These are phyloP conservation scores for Onygenales sp. DNA, from an alignment of 2,329 filamentous ascomycete genomes.

Conservation along the genomic window DNA sequence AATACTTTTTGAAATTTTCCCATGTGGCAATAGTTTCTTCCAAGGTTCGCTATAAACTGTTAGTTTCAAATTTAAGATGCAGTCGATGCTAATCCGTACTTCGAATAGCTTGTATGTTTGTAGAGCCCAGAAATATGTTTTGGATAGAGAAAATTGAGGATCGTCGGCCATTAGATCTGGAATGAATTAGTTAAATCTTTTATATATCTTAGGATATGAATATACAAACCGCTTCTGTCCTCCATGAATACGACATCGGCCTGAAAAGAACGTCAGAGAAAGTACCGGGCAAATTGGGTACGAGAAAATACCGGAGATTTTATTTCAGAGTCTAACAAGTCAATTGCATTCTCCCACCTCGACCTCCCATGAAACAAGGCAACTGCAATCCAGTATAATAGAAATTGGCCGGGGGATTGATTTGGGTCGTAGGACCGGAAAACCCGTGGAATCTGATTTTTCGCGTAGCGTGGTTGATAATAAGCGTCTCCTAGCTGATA, in stretches of 20 bases:
- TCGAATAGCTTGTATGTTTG: slow-evolving; percentile 8
- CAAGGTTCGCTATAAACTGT: not conserved
- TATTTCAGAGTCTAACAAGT: slow-evolving; percentile 4
- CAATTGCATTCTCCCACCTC: slow-evolving; percentile 7
- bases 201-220: not conserved
- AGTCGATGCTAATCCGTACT: not conserved
- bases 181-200: not conserved
- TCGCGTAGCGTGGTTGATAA: slow-evolving; percentile 4
- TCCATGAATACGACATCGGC: slow-evolving; percentile 5
- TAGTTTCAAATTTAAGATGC: not conserved
- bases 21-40: slow-evolving; percentile 6
- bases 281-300: not conserved
- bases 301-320: slow-evolving; percentile 3
- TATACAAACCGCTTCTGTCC: slow-evolving; percentile 4
- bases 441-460: not conserved
- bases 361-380: slow-evolving; percentile 4
- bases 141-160: slow-evolving; percentile 7
- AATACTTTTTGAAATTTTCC: slow-evolving; percentile 5
- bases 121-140: slow-evolving; percentile 9
- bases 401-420: slow-evolving; percentile 3
- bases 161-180: slow-evolving; percentile 6
- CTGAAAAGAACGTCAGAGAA: slow-evolving; percentile 2
- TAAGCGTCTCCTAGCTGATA: slow-evolving; percentile 6
- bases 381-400: slow-evolving; percentile 6
- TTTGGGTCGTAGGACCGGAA: slow-evolving; percentile 3